A percentile compares a stretch with the other conserved stretches of the same genome.
phyloP scores from a whole-genome alignment of 306 rosid species.

The Quercus alba region DNA sequence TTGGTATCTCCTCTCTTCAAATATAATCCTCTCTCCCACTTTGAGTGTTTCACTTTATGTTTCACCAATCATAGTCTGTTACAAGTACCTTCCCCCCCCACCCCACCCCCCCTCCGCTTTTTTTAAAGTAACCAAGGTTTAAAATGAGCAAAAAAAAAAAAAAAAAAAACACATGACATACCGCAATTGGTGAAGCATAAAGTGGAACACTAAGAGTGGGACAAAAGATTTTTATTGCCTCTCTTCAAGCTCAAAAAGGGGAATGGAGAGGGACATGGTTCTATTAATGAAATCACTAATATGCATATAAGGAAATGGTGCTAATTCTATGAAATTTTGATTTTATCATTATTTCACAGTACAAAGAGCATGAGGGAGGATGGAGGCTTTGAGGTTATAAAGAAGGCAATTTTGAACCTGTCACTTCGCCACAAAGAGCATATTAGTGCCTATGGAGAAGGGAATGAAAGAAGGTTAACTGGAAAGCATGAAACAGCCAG shows the following conservation, averaged over 20 bases:
- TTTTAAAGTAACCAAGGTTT: no score
- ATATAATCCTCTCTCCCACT: no score
- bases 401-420: conserved; percentile 93
- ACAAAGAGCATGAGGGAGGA: conserved; percentile 99
- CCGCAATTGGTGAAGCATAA: no score
- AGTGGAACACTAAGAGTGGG: no score
- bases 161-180: no score
- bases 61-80: no score
- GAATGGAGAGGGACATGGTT: neutral
- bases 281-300: conserved; percentile 9
- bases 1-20: neutral
- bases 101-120: no score
- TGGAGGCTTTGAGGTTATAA: conserved; percentile 85
- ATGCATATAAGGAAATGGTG: neutral
- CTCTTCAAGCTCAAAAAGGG: neutral
- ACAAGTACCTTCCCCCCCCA: no score
- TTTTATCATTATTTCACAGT: conserved; percentile 39
- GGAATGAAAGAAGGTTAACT: conserved; percentile 96
- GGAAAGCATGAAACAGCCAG: conserved; percentile 97
- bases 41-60: no score
- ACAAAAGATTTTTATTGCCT: neutral
- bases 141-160: no score
- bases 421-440: conserved; percentile 90
- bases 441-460: conserved; percentile 96
- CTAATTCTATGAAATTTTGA: conserved; percentile 4